A percentile compares a stretch with the other conserved stretches of the same genome.
These are phyloP conservation scores for Dorcoceras hygrometricum DNA, from an alignment of 257 asterid species.

Conservation along the genomic window DNA sequence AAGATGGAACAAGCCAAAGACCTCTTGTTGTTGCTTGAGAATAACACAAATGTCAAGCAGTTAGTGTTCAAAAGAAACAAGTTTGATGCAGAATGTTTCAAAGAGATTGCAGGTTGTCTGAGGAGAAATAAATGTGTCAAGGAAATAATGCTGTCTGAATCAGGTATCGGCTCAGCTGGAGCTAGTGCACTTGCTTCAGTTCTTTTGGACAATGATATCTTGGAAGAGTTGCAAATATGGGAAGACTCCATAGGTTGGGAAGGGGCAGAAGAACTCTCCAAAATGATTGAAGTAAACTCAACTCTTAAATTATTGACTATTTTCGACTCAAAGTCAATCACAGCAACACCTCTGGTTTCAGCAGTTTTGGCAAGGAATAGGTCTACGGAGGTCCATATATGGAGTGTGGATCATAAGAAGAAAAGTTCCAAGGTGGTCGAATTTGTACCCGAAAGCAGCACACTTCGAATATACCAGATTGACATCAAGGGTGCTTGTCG, in stretches of 20 bases:
- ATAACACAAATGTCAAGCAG: conserved; percentile 36
- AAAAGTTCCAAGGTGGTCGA: conserved; percentile 53
- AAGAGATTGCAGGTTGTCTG: conserved; percentile 46
- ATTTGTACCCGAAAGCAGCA: conserved; percentile 48
- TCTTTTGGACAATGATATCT: conserved; percentile 43
- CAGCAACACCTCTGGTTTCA: conserved; percentile 67
- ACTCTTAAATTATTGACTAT: conserved; percentile 51
- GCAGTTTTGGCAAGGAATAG: conserved; percentile 83
- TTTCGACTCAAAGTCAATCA: conserved; percentile 45
- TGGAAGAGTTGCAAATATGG: conserved; percentile 75
- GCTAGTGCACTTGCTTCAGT: conserved; percentile 56
- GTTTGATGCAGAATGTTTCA: conserved; percentile 42
- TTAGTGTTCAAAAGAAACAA: conserved; percentile 52
- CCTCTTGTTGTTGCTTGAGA: conserved; percentile 37
- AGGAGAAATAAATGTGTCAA: conserved; percentile 41
- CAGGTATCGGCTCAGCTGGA: conserved; percentile 65
- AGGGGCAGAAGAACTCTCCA: conserved; percentile 78
- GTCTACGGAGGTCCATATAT: conserved; percentile 63
- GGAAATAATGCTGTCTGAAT: conserved; percentile 53
- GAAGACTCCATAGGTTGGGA: conserved; percentile 72
- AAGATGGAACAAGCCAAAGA: conserved; percentile 37
- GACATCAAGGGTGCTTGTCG: conserved; percentile 55
- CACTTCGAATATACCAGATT: conserved; percentile 50
- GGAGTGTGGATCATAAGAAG: conserved; percentile 42
- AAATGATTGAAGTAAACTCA: conserved; percentile 90